Evolutionary conservation across 257 asterid species (phyloP).

Genomic region (Coffea canephora): DNA sequence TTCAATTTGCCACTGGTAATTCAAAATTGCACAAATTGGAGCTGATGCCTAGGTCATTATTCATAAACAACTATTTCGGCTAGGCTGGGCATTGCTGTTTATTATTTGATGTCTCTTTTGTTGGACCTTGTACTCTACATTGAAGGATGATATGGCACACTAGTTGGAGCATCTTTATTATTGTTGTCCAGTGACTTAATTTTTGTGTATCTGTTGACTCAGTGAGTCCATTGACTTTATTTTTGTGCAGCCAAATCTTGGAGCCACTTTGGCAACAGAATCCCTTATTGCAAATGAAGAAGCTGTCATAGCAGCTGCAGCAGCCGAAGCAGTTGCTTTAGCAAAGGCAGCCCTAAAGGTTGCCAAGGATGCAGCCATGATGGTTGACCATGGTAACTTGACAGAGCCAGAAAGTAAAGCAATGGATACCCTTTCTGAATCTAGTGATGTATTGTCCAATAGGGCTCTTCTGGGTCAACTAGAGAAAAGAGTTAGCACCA

Average conservation of each 20-base stretch:
- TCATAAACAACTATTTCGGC: not conserved
- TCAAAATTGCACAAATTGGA: not conserved
- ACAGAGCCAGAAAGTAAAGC: conserved; percentile 27
- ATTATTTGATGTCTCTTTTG: not conserved
- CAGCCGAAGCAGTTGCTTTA: conserved; percentile 86
- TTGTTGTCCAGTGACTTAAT: not conserved
- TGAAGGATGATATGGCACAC: not conserved
- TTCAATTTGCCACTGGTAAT: not conserved
- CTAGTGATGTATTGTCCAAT: conserved; percentile 19
- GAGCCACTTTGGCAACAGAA: conserved; percentile 45
- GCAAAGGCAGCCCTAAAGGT: conserved; percentile 84
- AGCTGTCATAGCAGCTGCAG: conserved; percentile 76
- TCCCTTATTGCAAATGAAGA: conserved; percentile 62
- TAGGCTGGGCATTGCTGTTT: not conserved
- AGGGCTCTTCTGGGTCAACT: conserved; percentile 34
- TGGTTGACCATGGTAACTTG: conserved; percentile 37
- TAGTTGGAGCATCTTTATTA: not conserved
- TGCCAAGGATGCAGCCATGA: conserved; percentile 83
- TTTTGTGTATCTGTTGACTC: conserved; percentile 36
- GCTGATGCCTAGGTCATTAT: not conserved
- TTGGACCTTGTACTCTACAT: not conserved
- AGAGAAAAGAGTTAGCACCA: conserved; percentile 30
- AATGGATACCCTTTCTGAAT: conserved; percentile 11
- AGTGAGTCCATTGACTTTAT: conserved; percentile 6
- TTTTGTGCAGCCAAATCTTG: conserved; percentile 47